These are phyloP conservation scores for Zostera marina DNA, from an alignment of 116 monocot genomes.

Conservation along the genomic window DNA sequence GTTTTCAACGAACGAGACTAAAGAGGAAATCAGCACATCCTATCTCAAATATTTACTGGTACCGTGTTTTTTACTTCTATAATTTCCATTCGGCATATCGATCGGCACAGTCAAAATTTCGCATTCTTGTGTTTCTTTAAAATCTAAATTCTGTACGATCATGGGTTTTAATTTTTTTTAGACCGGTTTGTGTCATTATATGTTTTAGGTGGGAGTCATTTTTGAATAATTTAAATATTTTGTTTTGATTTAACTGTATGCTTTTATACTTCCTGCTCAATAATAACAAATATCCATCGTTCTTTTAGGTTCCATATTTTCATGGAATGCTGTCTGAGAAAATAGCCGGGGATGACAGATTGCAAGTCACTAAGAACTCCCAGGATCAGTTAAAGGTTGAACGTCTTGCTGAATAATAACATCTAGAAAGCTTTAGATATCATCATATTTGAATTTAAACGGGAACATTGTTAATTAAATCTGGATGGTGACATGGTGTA, in stretches of 20 bases:
- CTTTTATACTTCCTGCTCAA: not conserved
- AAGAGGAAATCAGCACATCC: constrained; percentile 82
- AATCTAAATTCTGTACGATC: too few species aligned
- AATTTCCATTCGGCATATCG: not conserved
- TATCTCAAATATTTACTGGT: constrained; percentile 92
- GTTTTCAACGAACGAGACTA: constrained; percentile 82
- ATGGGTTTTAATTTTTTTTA: too few species aligned
- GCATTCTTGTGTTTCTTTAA: too few species aligned
- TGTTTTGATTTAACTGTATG: not conserved
- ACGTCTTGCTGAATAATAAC: not conserved
- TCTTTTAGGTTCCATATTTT: constrained; percentile 58
- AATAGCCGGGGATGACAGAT: constrained; percentile 47
- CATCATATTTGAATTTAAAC: not conserved
- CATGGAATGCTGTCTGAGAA: constrained; percentile 75
- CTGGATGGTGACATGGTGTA: constrained; percentile 12
- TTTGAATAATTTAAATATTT: not conserved
- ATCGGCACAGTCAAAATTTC: too few species aligned
- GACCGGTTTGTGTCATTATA: too few species aligned
- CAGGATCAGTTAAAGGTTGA: constrained; percentile 71
- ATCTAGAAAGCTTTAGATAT: not conserved
- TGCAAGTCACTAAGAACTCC: constrained; percentile 45
- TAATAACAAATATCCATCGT: not conserved
- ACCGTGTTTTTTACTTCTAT: not conserved
- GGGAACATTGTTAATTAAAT: not conserved
- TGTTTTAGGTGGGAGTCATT: too few species aligned